Evolutionary conservation across 495 filamentous ascomycete genomes (phyloP), one percentile per base, ranked within the genome.

Genomic region (Haplographium delicatum): DNA sequence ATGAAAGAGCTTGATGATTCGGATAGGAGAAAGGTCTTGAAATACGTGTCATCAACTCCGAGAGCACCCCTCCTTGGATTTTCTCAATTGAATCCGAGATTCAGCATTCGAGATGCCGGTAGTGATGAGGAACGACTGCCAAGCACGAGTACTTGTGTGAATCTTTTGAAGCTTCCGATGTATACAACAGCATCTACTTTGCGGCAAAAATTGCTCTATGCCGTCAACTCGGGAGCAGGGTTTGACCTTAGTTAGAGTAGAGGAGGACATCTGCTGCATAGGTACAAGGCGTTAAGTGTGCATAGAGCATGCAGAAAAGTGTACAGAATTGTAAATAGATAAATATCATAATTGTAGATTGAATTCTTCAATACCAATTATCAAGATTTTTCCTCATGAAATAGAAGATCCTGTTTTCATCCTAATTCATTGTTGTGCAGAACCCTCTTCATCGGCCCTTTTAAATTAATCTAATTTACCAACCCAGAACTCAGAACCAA

Each of bases 141-240:
- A 20, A 97, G 89, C 62, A 91, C 93, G 16, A 96, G 93, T 61
- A 99, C 93, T 1, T 99, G 93, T 60, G 89, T 99, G 28, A 99
- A 99, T 64, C 66, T 97, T 47, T 65, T 99, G 28, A 99, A 99
- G 70, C 72, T 99, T 55, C 93, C 93, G 16, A 81, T 84, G 42
- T 99, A 97, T 66, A 69, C 59, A 18, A 81, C 73, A 40, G 76
- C 74, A 46, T 68, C 68, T 44, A 72, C 66, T 10, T 60, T 97
- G 53, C 86, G 73, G 65, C 77, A 79, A 57, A 95, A 95, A 65
- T 64, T 98, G 51, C 65, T 98, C 26, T 96, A 96, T 69, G 91
- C 91, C 19, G 84, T 96, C 16, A 88, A 85, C 60, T 85, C 89
- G 9, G 91, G 90, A 11, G 93, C 93, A 37, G 93, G 93, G 8